Percentiles rank a stretch among this genome's conserved stretches.
Evolutionary conservation across 2,329 filamentous ascomycete genomes (phyloP).

Genomic region (Emmonsia crescens): DNA sequence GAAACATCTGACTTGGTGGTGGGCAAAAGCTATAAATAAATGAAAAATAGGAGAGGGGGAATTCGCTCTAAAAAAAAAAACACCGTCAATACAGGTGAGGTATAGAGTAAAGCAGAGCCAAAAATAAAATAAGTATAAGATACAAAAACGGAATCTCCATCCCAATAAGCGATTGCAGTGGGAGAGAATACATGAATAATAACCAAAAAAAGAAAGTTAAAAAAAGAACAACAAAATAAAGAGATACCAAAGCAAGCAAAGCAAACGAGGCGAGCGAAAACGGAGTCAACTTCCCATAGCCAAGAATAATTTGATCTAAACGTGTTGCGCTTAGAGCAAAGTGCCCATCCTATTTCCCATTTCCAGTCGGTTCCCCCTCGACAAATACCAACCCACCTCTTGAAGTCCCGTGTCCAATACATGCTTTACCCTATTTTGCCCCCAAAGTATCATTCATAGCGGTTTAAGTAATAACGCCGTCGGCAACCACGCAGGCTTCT

Average conservation of each 20-base stretch:
- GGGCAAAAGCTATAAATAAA: neutral
- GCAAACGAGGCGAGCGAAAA: neutral
- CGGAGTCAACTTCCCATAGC: neutral
- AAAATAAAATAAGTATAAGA: neutral
- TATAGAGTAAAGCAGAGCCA: neutral
- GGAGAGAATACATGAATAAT: neutral
- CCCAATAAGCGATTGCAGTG: neutral
- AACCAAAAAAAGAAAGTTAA: neutral
- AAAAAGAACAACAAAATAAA: neutral
- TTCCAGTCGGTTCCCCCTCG: neutral
- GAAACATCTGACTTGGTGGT: neutral
- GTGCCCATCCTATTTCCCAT: neutral
- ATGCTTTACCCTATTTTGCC: neutral
- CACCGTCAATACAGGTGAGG: neutral
- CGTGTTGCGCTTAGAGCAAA: neutral
- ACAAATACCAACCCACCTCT: neutral
- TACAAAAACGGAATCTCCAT: neutral
- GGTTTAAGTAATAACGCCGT: neutral
- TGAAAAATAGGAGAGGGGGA: neutral
- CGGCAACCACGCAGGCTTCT: neutral
- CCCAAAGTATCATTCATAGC: neutral
- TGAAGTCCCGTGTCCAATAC: neutral
- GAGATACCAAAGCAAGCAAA: neutral
- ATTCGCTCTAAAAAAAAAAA: neutral
- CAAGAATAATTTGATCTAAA: neutral